Conservation (phyloP, 179 eudicot species). For the Patellifolia procumbens region DNA sequence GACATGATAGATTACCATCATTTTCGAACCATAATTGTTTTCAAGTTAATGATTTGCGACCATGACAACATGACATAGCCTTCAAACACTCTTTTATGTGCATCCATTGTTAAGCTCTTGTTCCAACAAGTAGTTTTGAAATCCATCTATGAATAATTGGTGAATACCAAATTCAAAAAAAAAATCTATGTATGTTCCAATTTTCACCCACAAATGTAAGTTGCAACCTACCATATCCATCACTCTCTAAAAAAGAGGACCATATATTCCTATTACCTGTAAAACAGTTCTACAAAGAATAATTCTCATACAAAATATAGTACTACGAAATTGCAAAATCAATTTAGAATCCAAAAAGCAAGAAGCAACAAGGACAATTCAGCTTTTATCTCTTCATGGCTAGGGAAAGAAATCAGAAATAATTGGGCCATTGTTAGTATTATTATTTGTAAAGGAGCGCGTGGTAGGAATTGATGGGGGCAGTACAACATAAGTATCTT, state of each 20-base stretch:
- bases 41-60: no score
- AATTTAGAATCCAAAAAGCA: neutral
- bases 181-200: no score
- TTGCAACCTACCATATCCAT: neutral
- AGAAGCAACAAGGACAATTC: neutral
- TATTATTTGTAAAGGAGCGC: neutral
- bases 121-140: no score
- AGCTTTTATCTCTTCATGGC: conserved; percentile 3
- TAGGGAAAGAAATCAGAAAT: conserved; percentile 6
- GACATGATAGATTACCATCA: no score
- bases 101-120: no score
- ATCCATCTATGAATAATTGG: neutral
- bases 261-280: neutral
- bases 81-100: no score
- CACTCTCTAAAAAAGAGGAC: neutral
- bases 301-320: neutral
- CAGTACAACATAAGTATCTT: conserved; percentile 12
- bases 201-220: neutral
- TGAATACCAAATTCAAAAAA: neutral
- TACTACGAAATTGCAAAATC: neutral
- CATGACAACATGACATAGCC: no score
- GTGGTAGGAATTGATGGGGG: conserved; percentile 6
- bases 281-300: neutral
- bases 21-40: no score
- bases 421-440: neutral